Conservation (phyloP, 2,329 filamentous ascomycete genomes). For the Fusarium fracticaudum region DNA sequence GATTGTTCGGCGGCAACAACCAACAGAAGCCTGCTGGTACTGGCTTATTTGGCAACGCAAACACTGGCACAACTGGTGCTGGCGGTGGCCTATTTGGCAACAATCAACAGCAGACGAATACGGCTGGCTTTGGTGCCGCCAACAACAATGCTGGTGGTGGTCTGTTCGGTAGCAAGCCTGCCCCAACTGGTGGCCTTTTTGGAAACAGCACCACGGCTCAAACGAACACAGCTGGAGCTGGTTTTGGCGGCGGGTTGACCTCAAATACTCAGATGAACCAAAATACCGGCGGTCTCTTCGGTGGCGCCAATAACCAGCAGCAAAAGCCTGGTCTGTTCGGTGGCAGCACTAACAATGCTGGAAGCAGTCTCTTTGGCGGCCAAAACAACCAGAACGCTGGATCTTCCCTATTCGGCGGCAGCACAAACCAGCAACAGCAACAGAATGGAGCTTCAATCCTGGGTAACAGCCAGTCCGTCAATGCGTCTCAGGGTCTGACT, state of each 20-base stretch:
- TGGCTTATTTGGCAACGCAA: slow-evolving; percentile 42
- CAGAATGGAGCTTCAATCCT: slow-evolving; percentile 68
- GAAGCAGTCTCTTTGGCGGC: slow-evolving; percentile 64
- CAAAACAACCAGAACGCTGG: slow-evolving; percentile 57
- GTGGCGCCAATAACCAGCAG: slow-evolving; percentile 50
- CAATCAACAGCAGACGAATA: slow-evolving; percentile 46
- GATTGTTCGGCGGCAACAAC: slow-evolving; percentile 57
- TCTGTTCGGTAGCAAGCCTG: slow-evolving; percentile 53
- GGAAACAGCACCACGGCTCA: slow-evolving; percentile 48
- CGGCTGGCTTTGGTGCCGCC: slow-evolving; percentile 47
- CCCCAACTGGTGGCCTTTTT: slow-evolving; percentile 53
- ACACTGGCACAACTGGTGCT: slow-evolving; percentile 14
- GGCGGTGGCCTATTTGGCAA: slow-evolving; percentile 56
- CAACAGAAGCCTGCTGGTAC: slow-evolving; percentile 53
- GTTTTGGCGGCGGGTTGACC: slow-evolving; percentile 55
- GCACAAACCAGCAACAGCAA: slow-evolving; percentile 60
- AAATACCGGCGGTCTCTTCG: slow-evolving; percentile 61
- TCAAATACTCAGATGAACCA: slow-evolving; percentile 50
- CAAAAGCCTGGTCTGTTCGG: slow-evolving; percentile 64
- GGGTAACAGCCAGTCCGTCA: slow-evolving; percentile 59
- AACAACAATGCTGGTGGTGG: slow-evolving; percentile 49
- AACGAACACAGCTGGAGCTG: slow-evolving; percentile 51
- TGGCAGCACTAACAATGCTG: slow-evolving; percentile 53
- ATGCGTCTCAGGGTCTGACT: slow-evolving; percentile 73
- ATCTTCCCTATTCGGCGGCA: slow-evolving; percentile 56